Evolutionary conservation across 2,329 filamentous ascomycete genomes (phyloP).

Genomic region (Epichloe scottii): DNA sequence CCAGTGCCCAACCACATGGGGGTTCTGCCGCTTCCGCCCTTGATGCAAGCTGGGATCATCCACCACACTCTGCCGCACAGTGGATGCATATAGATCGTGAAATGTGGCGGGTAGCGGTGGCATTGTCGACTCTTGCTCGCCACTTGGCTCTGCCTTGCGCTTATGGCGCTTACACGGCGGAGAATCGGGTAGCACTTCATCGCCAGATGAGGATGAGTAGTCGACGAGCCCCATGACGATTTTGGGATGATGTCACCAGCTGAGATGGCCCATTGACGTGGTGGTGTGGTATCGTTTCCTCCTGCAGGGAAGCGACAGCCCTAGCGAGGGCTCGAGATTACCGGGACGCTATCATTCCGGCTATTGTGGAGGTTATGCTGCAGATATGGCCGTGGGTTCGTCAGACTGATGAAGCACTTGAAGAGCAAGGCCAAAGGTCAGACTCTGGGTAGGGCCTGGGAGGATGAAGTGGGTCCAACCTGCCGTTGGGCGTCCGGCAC

Average conservation of each 20-base stretch:
- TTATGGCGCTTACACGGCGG: conserved; percentile 13
- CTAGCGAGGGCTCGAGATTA: neutral
- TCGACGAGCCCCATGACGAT: conserved; percentile 38
- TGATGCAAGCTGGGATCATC: conserved; percentile 81
- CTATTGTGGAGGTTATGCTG: neutral
- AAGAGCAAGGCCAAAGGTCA: neutral
- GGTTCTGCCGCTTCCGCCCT: conserved; percentile 68
- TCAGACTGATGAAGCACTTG: neutral
- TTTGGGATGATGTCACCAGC: neutral
- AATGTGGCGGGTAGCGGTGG: conserved; percentile 72
- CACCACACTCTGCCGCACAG: conserved; percentile 59
- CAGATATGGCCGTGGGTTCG: neutral
- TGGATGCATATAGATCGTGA: conserved; percentile 80
- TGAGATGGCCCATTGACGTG: neutral
- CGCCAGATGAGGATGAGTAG: conserved; percentile 41
- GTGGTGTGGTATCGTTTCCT: neutral
- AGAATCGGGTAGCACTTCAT: conserved; percentile 10
- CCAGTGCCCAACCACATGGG: conserved; percentile 85
- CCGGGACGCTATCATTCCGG: neutral
- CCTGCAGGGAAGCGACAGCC: neutral
- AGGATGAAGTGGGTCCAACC: too few species aligned
- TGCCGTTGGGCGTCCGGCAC: too few species aligned
- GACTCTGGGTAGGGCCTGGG: too few species aligned
- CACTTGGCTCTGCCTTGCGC: neutral
- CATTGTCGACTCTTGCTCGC: conserved; percentile 23